Evolutionary conservation across 495 filamentous ascomycete species (phyloP).

Genomic region (Penicillium atrosanguineum): DNA sequence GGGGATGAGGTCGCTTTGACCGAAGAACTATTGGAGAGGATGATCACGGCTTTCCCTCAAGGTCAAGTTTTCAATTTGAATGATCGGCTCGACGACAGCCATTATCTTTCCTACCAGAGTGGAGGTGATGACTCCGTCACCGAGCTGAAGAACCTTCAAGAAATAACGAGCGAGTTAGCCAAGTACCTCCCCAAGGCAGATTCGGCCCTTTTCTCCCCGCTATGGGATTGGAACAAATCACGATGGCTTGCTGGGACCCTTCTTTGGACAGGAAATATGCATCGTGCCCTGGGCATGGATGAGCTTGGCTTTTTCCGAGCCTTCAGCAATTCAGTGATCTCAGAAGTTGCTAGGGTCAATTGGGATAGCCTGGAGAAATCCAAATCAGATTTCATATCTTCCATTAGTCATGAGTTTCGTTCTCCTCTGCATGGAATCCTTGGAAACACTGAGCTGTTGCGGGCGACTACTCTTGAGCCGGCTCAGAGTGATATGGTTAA

Average conservation of each 20-base stretch:
- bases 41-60: too few species aligned
- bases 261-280: constrained; percentile 50
- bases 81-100: neutral
- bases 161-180: too few species aligned
- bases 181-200: constrained; percentile 31
- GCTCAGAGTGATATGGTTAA: constrained; percentile 56
- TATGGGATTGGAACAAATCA: constrained; percentile 59
- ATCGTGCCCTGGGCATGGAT: constrained; percentile 36
- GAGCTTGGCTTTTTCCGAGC: constrained; percentile 54
- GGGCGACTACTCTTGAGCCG: constrained; percentile 48
- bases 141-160: constrained; percentile 29
- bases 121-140: neutral
- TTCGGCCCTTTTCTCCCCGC: constrained; percentile 54
- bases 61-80: neutral
- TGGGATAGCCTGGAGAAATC: constrained; percentile 46
- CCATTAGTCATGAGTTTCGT: constrained; percentile 70
- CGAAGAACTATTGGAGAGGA: neutral
- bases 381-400: constrained; percentile 69
- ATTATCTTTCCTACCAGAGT: neutral
- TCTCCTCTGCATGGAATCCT: constrained; percentile 69
- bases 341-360: constrained; percentile 54
- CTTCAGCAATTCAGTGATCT: constrained; percentile 59
- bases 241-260: constrained; percentile 61
- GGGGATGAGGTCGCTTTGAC: neutral
- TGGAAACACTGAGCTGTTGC: constrained; percentile 61